Conservation (phyloP, 179 eudicot genomes). For the Drosera spatulata region DNA sequence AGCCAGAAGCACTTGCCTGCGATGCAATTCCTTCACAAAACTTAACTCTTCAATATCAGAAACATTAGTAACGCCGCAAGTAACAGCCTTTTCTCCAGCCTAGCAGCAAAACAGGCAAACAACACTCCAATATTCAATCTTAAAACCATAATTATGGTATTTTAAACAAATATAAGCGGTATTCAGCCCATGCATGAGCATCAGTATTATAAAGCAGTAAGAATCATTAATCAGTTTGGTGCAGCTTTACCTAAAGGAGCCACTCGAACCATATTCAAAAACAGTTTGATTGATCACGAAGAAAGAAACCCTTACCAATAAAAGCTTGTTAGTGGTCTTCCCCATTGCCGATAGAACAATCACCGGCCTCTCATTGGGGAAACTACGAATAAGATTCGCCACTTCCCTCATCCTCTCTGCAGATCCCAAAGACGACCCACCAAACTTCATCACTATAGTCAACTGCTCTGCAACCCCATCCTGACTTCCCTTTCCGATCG, state of each 20-base stretch:
- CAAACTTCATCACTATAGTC: slow-evolving; percentile 72
- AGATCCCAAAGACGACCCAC: slow-evolving; percentile 61
- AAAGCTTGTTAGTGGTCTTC: slow-evolving; percentile 43
- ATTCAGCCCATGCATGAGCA: no score
- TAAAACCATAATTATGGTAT: neutral
- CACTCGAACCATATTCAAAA: no score
- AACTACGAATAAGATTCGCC: slow-evolving; percentile 45
- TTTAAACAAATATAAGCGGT: no score
- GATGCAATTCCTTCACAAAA: slow-evolving; percentile 62
- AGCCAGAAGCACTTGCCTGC: slow-evolving; percentile 20
- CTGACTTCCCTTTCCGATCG: slow-evolving; percentile 11
- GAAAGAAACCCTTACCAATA: slow-evolving; percentile 15
- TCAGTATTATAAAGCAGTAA: no score
- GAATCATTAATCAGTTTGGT: no score
- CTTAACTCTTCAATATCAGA: slow-evolving; percentile 54
- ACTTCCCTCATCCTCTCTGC: slow-evolving; percentile 62
- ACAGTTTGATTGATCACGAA: no score
- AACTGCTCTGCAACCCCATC: slow-evolving; percentile 20
- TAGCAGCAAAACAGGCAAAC: slow-evolving; percentile 7
- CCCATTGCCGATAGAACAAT: slow-evolving; percentile 78
- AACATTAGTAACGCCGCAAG: slow-evolving; percentile 72
- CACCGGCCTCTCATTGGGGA: slow-evolving; percentile 58
- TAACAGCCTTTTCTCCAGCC: slow-evolving; percentile 96
- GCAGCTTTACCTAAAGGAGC: no score
- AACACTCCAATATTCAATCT: neutral